Evolutionary conservation across 192 early-diverging fungal genomes (phyloP), one percentile per base, ranked within the genome.

Genomic region (Oehlia diaphana): DNA sequence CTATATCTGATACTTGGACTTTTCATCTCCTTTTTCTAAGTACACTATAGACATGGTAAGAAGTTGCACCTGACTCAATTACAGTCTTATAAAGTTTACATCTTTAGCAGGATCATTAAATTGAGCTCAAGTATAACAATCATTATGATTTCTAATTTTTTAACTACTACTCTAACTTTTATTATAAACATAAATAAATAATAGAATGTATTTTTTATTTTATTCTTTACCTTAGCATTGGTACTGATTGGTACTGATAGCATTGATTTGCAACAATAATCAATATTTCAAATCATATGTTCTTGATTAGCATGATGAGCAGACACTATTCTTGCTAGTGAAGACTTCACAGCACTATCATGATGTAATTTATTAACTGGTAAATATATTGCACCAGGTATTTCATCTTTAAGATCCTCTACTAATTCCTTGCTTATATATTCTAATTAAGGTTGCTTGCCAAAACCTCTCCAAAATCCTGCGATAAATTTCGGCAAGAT

Each of bases 231-330:
- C 26, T 0, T 26, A 26, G 26, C 26, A 26, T 26, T 26, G 0
- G 0, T 26, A 26, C 26, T 26, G 26, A 26, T 26, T 26, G 26
- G 26, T 16, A 53, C 70, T 72, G 26, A 72, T 26, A 9, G 26
- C 28, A 68, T 35, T 13, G 66, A 68, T 35, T 72, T 72, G n/a
- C n/a, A 49, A 53, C 71, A 72, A 71, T n/a, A 72, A 72, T 53
- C 28, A 75, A 21, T 75, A 63, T 63, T 75, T 75, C 28, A 76
- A 37, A 76, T 35, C 74, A 76, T 35, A 37, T 76, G 21, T 76
- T 76, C 74, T n/a, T 31, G 74, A 44, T 14, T 23, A 76, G 74
- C 50, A 26, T 26, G 26, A 26, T 26, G 0, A 26, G 26, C 0
- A 62, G 8, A 26, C 19, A 76, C 35, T 62, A 14, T 63, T 61